phyloP scores from a whole-genome alignment of 2,329 filamentous ascomycete species.

The Pseudofabraea citricarpa region DNA sequence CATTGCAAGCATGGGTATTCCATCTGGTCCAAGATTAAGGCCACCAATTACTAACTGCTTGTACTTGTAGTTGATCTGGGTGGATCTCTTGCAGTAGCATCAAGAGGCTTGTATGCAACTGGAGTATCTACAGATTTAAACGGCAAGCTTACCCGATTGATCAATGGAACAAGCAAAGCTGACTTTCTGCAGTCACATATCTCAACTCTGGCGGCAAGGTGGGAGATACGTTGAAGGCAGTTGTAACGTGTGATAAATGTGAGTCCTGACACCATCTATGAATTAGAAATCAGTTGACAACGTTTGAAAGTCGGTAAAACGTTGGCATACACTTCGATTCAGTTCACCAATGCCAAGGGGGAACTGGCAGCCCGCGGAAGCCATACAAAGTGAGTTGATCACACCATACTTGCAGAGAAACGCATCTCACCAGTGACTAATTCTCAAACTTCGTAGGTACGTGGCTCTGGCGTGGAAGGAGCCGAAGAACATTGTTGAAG shows the following conservation, averaged over 20 bases:
- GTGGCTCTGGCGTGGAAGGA: conserved; percentile 30
- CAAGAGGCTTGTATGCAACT: conserved; percentile 56
- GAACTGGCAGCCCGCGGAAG: conserved; percentile 58
- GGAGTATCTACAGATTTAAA: conserved; percentile 63
- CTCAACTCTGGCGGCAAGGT: conserved; percentile 52
- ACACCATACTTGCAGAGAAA: no score
- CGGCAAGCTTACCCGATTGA: no score
- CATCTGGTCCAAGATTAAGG: no score
- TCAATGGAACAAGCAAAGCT: no score
- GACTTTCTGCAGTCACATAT: conserved; percentile 59
- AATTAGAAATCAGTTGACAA: no score
- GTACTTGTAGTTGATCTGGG: conserved; percentile 49
- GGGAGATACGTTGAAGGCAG: conserved; percentile 51
- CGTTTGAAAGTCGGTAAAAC: conserved; percentile 64
- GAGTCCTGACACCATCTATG: conserved; percentile 4
- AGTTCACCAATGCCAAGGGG: conserved; percentile 54
- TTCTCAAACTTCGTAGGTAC: no score
- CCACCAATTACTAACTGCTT: conserved; percentile 1
- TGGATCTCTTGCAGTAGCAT: conserved; percentile 61
- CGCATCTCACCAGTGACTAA: no score
- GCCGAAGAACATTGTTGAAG: conserved; percentile 27
- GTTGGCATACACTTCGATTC: conserved; percentile 55
- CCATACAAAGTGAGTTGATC: conserved; percentile 61
- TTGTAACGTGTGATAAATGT: conserved; percentile 60
- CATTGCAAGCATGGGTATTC: conserved; percentile 59